Evolutionary conservation across 805 yeast genomes (phyloP), one percentile per base, ranked within the genome.

Genomic region (Sugiyamaella valdiviana): DNA sequence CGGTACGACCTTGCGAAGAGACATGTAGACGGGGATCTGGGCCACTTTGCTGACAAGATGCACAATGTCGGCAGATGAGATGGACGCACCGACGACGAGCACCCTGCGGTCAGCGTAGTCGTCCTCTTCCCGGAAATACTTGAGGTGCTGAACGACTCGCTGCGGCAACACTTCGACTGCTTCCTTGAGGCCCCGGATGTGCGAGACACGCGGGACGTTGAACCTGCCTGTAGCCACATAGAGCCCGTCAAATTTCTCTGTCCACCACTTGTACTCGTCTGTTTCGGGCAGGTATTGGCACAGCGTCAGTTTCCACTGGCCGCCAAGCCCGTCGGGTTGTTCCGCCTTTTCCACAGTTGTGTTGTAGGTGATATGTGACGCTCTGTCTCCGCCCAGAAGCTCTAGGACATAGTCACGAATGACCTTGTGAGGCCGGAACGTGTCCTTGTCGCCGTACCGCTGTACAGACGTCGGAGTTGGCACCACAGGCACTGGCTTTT

Each of bases 41-140:
- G 50, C 51, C n/a, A 16, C 22, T 15, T 49, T 37, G 12, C 42
- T 36, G 16, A 67, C 48, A 43, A 68, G 88, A 51, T 74, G 75
- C 2, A 85, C 77, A 39, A 84, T 68, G 59, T 87, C 95, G 20
- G 78, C 76, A 24, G 90, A 93, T 23, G 87, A 79, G 2, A 91
- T 82, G 10, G 82, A 79, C 56, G 80, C 82, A 0, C 93, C 95
- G 10, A 85, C 77, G 10, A 85, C 73, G 40, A 85, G 64, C 17
- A 81, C 78, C 39, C 66, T 70, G 39, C 70, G 70, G 50, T 63
- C 67, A 14, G 48, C 52, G 49, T 69, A 81, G 15, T 69, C 72
- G 1, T 67, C 67, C 0, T 78, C 73, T 17, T 63, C 63, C 49
- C 81, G 72, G 58, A 71, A 83, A 15, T 71, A 63, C 52, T 79